These are phyloP conservation scores for Xylaria sp. DNA, from an alignment of 2,329 filamentous ascomycete genomes.

Conservation along the genomic window DNA sequence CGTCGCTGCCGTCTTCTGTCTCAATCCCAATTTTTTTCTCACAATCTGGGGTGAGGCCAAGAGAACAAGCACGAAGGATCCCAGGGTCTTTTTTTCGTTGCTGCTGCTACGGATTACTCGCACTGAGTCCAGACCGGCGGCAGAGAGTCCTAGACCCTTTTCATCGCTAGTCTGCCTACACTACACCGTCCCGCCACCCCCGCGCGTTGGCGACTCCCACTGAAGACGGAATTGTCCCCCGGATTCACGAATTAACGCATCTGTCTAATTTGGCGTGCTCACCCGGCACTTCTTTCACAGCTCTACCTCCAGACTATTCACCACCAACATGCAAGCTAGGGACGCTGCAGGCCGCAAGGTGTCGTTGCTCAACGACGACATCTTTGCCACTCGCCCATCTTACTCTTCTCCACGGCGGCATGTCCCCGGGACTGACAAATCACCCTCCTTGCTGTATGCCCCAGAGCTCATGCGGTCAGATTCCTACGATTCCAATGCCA, in stretches of 20 bases:
- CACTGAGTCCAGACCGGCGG: neutral
- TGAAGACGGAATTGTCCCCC: neutral
- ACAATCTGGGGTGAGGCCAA: neutral
- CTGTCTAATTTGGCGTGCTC: neutral
- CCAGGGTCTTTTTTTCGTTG: constrained; percentile 3
- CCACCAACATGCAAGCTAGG: constrained; percentile 45
- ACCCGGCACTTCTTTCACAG: neutral
- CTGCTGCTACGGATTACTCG: neutral
- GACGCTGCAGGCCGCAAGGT: constrained; percentile 54
- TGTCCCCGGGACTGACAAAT: constrained; percentile 35
- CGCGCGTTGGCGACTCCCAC: constrained; percentile 4
- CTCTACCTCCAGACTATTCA: neutral
- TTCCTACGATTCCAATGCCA: constrained; percentile 57
- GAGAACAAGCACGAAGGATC: neutral
- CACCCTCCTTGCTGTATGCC: constrained; percentile 44
- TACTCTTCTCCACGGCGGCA: constrained; percentile 37
- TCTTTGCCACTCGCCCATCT: constrained; percentile 31
- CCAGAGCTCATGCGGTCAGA: constrained; percentile 56
- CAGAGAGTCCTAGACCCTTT: neutral
- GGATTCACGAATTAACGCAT: neutral
- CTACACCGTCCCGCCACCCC: constrained; percentile 7
- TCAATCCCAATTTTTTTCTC: no score
- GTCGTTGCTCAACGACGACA: constrained; percentile 56
- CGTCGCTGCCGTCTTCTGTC: neutral
- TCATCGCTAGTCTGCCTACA: constrained; percentile 2